A percentile compares a stretch with the other conserved stretches of the same genome.
These are phyloP conservation scores for Ascochyta viciae-villosae DNA, from an alignment of 2,329 filamentous ascomycete genomes.

Conservation along the genomic window DNA sequence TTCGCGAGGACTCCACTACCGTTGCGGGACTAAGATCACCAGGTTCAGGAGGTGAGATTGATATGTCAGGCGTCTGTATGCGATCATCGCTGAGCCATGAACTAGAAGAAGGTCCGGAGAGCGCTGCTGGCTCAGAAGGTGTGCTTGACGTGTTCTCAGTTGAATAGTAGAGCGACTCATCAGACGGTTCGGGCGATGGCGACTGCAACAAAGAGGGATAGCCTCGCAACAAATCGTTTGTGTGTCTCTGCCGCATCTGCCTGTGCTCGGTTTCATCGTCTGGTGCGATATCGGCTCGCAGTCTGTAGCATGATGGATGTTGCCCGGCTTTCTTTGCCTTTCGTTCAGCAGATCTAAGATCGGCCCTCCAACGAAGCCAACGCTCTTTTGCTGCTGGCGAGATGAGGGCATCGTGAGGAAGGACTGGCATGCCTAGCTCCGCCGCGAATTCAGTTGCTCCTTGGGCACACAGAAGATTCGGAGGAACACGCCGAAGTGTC, in stretches of 20 bases:
- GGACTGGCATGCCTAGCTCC: constrained; percentile 74
- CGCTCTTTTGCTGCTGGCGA: constrained; percentile 80
- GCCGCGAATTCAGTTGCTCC: constrained; percentile 88
- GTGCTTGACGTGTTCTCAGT: constrained; percentile 20
- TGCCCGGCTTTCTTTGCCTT: constrained; percentile 48
- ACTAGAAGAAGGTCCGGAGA: constrained; percentile 27
- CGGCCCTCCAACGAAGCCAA: constrained; percentile 76
- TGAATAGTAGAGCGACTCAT: constrained; percentile 25
- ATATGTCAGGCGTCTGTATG: constrained; percentile 25
- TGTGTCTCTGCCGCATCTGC: constrained; percentile 46
- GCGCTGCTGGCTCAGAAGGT: constrained; percentile 22
- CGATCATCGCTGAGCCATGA: constrained; percentile 29
- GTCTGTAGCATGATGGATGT: constrained; percentile 38
- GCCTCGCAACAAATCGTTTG: constrained; percentile 38
- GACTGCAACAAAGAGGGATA: constrained; percentile 20
- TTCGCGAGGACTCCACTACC: constrained; percentile 45
- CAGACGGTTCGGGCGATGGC: constrained; percentile 32
- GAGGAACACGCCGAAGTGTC: constrained; percentile 87
- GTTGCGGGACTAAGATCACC: constrained; percentile 19
- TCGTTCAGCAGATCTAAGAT: constrained; percentile 69
- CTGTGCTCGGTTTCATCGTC: constrained; percentile 35
- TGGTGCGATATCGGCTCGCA: constrained; percentile 26
- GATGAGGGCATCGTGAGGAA: constrained; percentile 79
- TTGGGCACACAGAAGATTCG: constrained; percentile 86
- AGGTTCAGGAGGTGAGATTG: constrained; percentile 14